Evolutionary conservation across 768 basidiomycete genomes (phyloP).

Genomic region (Russula abietina): DNA sequence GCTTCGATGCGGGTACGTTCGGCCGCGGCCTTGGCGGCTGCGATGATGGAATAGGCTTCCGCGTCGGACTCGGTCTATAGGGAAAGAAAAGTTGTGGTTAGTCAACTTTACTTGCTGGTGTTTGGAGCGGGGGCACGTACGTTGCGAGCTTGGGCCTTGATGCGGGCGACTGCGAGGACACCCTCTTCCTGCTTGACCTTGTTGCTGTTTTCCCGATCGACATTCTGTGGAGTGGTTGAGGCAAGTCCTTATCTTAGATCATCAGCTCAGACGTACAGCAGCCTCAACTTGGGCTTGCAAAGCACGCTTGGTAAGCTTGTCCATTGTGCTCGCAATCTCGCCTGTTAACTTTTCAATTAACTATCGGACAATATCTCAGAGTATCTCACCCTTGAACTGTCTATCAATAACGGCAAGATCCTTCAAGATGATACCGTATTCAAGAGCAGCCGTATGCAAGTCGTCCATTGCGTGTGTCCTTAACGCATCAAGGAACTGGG

Average conservation of each 20-base stretch:
- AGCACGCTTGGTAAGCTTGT: constrained; percentile 76
- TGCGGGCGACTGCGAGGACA: constrained; percentile 65
- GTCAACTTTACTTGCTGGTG: background rate
- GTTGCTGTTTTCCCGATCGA: constrained; percentile 83
- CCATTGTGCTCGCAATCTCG: constrained; percentile 80
- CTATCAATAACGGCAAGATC: constrained; percentile 84
- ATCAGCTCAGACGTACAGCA: constrained; percentile 43
- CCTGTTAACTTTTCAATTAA: constrained; percentile 28
- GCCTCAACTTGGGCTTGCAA: constrained; percentile 85
- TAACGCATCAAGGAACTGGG: constrained; percentile 77
- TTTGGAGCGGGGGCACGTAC: constrained; percentile 29
- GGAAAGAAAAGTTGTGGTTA: background rate
- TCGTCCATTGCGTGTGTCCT: constrained; percentile 84
- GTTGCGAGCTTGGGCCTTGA: constrained; percentile 60
- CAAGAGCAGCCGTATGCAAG: constrained; percentile 70
- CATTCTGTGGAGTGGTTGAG: constrained; percentile 46
- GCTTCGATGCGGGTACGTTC: constrained; percentile 62
- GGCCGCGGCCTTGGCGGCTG: constrained; percentile 70
- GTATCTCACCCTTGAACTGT: constrained; percentile 63
- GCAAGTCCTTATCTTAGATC: background rate
- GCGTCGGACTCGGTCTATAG: constrained; percentile 64
- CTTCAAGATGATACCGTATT: constrained; percentile 79
- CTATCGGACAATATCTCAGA: background rate
- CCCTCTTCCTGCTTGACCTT: constrained; percentile 84
- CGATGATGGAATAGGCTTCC: constrained; percentile 66